Evolutionary conservation across 768 basidiomycete genomes (phyloP), one percentile per base, ranked within the genome.

Genomic region (Mycena epipterygia): DNA sequence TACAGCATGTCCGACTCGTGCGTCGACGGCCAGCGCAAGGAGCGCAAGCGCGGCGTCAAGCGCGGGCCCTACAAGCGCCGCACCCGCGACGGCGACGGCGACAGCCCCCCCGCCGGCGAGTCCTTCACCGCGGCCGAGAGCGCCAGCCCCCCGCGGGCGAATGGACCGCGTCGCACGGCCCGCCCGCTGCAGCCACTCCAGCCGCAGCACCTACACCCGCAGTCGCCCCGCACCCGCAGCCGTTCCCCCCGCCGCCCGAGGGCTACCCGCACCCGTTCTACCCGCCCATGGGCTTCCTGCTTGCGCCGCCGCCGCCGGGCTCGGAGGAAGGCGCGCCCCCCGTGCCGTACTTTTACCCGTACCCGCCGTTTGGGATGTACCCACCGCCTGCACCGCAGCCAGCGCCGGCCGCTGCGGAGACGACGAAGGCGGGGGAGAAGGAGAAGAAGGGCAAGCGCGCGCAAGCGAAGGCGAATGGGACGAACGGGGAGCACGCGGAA

Each of bases 1-100:
- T 97, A 97, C 79, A 94, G 93, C 73, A 88, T 95, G 61, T 83
- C 89, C 3, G 87, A 87, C 13, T 87, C 91, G 63, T 98, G 96
- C 80, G 84, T 93, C 64, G 96, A 98, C 79, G 96, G 95, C 33
- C 93, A 94, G 76, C 89, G 96, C 77, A 98, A 97, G 83, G 96
- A 97, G 81, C 88, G 96, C 71, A 95, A 95, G 83, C 95, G 94
- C 80, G 94, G 94, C 63, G 87, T 95, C 79, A 95, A 95, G 82
- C 87, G 94, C 71, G 94, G 94, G 4, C 95, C 94, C 68, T 95
- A 95, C 86, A 94, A 94, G 83, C 85, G 88, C 68, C 87, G 88
- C 75, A 81, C 81, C 68, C 87, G 87, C 66, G 76, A 76, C 16
- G 79, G 87, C 66, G 76, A 76, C 16, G 79, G 74, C 19, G 73